A percentile compares a stretch with the other conserved stretches of the same genome.
Conservation (phyloP, 2,329 filamentous ascomycete species). For the Fusarium torreyae region DNA sequence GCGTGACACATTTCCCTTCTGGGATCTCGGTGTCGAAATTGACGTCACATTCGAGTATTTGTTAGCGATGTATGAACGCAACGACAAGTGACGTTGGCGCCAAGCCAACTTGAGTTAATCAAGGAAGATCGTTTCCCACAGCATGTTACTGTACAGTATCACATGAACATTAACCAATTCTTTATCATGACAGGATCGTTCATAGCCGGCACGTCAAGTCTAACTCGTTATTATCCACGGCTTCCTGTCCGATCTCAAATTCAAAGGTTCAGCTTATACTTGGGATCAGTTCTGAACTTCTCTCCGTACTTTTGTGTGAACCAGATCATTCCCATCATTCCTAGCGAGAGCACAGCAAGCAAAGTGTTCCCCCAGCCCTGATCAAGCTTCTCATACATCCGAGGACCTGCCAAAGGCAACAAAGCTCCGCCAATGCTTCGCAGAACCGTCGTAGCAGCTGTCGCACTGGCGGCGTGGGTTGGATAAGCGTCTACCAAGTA, state of each 20-base stretch:
- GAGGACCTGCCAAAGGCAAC: slow-evolving; percentile 31
- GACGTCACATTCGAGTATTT: neutral
- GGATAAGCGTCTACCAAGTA: neutral
- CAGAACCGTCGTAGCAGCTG: slow-evolving; percentile 17
- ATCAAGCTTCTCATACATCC: slow-evolving; percentile 35
- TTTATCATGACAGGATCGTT: too few species aligned
- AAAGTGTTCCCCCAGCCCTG: slow-evolving; percentile 36
- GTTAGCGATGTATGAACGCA: neutral
- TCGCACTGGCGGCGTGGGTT: neutral
- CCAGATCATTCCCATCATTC: slow-evolving; percentile 31
- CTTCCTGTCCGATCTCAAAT: too few species aligned
- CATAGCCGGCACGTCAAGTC: too few species aligned
- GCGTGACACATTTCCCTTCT: neutral
- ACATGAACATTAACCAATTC: too few species aligned
- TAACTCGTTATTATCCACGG: too few species aligned
- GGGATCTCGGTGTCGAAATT: neutral
- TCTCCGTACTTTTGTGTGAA: slow-evolving; percentile 28
- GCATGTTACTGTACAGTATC: too few species aligned
- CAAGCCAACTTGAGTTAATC: neutral
- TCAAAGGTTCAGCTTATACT: neutral
- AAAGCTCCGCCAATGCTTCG: slow-evolving; percentile 30
- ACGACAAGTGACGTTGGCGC: neutral
- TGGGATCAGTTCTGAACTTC: slow-evolving; percentile 18
- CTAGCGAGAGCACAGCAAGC: slow-evolving; percentile 18
- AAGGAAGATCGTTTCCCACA: neutral